phyloP scores from a whole-genome alignment of 352 stramenopile genomes.

The Elongisporangium anandrum region DNA sequence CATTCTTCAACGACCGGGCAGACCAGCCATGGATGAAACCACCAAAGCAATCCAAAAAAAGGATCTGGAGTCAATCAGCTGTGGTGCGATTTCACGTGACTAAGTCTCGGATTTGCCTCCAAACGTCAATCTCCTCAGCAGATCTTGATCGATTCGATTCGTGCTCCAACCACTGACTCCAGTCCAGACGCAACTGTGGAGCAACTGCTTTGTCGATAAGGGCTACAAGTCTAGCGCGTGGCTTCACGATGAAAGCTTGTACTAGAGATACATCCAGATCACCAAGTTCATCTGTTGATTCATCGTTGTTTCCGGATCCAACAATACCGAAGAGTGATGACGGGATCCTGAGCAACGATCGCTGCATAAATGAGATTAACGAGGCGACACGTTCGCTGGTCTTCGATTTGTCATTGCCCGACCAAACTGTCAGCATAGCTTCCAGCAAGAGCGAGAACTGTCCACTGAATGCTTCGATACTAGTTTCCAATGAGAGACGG shows the following conservation, averaged over 20 bases:
- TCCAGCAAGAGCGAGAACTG: neutral
- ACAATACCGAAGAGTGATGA: neutral
- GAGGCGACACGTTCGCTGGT: neutral
- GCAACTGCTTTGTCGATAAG: neutral
- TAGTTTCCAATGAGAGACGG: neutral
- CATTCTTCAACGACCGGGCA: too few species aligned
- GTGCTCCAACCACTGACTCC: neutral
- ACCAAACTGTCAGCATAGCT: neutral
- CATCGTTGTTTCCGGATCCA: neutral
- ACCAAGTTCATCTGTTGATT: neutral
- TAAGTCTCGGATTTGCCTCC: neutral
- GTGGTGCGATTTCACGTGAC: neutral
- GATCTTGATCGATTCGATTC: neutral
- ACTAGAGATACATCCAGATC: neutral
- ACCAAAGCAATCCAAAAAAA: neutral
- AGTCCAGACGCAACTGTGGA: neutral
- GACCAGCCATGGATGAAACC: neutral
- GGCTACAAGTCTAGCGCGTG: neutral
- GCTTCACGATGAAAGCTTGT: neutral
- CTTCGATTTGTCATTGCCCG: neutral
- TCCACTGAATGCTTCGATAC: neutral
- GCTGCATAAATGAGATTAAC: neutral
- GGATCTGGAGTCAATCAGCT: neutral
- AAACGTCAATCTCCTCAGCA: neutral
- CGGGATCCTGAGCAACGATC: neutral